Percentiles rank a stretch among this genome's conserved stretches.
Conservation (phyloP, 257 asterid genomes). For the Knoxia roxburghii region DNA sequence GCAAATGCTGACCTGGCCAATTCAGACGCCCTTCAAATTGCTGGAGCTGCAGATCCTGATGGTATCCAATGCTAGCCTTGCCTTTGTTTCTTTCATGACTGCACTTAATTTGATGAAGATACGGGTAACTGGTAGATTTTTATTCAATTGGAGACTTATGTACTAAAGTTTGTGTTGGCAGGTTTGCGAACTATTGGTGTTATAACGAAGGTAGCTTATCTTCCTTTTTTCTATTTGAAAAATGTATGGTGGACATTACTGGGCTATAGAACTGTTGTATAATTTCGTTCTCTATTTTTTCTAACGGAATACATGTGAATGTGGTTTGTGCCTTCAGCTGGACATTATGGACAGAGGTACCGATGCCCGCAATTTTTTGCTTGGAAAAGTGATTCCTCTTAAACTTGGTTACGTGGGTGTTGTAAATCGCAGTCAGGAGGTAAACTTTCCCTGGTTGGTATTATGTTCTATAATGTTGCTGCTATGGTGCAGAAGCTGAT, state of each 20-base stretch:
- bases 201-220: conserved; percentile 82
- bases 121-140: neutral
- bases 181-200: conserved; percentile 95
- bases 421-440: conserved; percentile 98
- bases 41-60: conserved; percentile 92
- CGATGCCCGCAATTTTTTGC: conserved; percentile 87
- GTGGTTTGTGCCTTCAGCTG: conserved; percentile 51
- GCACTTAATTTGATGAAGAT: neutral
- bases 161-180: conserved; percentile 33
- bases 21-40: conserved; percentile 99
- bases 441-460: conserved; percentile 20
- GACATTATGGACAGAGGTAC: conserved; percentile 99
- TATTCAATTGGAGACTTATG: conserved; percentile 20
- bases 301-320: neutral
- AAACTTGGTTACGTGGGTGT: conserved; percentile 96
- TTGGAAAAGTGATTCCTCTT: conserved; percentile 94
- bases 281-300: neutral
- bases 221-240: neutral
- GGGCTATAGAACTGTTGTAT: neutral
- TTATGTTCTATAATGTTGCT: neutral
- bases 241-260: neutral
- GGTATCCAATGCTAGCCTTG: conserved; percentile 37
- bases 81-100: neutral
- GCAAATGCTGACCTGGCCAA: conserved; percentile 94
- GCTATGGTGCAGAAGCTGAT: neutral